Evolutionary conservation across 2,329 filamentous ascomycete species (phyloP).

Genomic region (Zopfia rhizophila): DNA sequence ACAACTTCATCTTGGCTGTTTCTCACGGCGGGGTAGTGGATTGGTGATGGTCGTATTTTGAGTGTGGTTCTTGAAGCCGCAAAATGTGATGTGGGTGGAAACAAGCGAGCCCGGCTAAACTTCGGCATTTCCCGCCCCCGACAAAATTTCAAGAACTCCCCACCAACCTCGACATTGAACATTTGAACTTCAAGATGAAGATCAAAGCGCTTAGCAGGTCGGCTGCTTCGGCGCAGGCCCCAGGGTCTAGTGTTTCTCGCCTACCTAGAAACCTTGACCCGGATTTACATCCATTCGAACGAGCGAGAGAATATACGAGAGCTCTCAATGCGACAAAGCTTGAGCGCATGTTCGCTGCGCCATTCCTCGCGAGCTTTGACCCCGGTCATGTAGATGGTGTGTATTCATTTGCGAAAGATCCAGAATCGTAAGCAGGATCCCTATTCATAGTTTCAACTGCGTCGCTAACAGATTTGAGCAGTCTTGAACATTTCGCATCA

Average conservation of each 20-base stretch:
- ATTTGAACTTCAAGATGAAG: constrained; percentile 45
- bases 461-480: constrained; percentile 6
- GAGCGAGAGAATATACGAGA: constrained; percentile 84
- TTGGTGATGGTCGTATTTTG: constrained; percentile 41
- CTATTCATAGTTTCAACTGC: neutral
- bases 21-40: constrained; percentile 43
- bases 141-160: constrained; percentile 13
- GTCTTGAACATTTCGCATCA: constrained; percentile 55
- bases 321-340: constrained; percentile 88
- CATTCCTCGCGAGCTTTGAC: constrained; percentile 88
- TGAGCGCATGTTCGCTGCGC: constrained; percentile 88
- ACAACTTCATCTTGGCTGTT: constrained; percentile 69
- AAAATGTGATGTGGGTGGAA: constrained; percentile 38
- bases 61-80: constrained; percentile 25
- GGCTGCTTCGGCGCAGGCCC: constrained; percentile 71
- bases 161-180: constrained; percentile 4
- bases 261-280: constrained; percentile 80
- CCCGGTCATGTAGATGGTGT: constrained; percentile 89
- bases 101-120: constrained; percentile 18
- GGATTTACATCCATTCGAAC: constrained; percentile 88
- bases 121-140: constrained; percentile 7
- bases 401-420: constrained; percentile 61
- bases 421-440: constrained; percentile 42
- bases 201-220: constrained; percentile 73
- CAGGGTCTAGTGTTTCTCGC: constrained; percentile 73